These are phyloP conservation scores for Triticum dicoccoides DNA, from an alignment of 176 grass and related monocot species.

Conservation along the genomic window DNA sequence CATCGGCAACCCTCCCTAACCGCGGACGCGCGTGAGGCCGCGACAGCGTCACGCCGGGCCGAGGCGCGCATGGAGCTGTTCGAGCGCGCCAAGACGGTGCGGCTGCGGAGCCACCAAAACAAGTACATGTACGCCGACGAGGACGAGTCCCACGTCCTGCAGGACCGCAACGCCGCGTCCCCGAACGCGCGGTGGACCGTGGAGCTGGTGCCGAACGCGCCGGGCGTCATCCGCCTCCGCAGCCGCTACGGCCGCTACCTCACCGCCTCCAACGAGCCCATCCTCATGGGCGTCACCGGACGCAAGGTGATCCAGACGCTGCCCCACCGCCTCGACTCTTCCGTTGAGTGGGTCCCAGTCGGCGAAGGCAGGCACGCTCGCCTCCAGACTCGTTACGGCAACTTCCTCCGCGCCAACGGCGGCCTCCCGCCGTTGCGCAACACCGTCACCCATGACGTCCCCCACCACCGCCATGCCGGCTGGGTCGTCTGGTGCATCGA, in stretches of 20 bases:
- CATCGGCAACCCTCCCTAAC: not conserved
- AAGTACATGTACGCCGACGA: conserved; percentile 85
- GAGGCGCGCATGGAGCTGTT: conserved; percentile 64
- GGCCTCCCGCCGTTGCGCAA: conserved; percentile 70
- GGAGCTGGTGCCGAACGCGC: conserved; percentile 41
- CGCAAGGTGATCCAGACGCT: conserved; percentile 73
- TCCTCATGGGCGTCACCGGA: conserved; percentile 52
- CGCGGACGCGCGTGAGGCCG: not conserved
- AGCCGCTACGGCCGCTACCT: conserved; percentile 82
- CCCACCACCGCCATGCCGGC: conserved; percentile 47
- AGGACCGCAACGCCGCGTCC: conserved; percentile 66
- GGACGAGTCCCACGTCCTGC: conserved; percentile 64
- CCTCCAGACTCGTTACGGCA: conserved; percentile 65
- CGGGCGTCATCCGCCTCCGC: conserved; percentile 64
- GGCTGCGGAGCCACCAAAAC: conserved; percentile 71
- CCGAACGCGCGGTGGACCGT: conserved; percentile 65
- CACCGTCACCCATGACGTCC: conserved; percentile 69
- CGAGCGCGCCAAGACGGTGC: conserved; percentile 62
- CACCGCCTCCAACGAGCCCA: conserved; percentile 74
- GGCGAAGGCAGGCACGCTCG: conserved; percentile 39
- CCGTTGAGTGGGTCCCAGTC: conserved; percentile 73
- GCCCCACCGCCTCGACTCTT: conserved; percentile 65
- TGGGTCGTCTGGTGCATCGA: conserved; percentile 85
- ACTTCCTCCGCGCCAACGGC: conserved; percentile 70
- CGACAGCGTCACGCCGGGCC: too few species aligned